Base-by-base conservation (phyloP, 805 yeast genomes). In the Spathaspora passalidarum region DNA sequence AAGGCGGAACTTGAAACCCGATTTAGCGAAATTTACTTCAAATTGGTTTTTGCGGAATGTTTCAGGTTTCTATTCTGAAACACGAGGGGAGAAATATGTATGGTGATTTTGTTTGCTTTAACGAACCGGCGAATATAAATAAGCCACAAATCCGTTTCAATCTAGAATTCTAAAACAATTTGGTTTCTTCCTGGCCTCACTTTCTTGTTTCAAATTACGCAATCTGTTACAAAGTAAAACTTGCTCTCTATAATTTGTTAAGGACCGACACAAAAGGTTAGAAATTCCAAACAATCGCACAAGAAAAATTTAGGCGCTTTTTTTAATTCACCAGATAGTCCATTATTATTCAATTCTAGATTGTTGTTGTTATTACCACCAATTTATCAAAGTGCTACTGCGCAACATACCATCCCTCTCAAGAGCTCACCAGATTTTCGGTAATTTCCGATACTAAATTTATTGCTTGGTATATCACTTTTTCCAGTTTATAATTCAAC, bases 51-150 rank as follows among this genome's bases (percentile, higher is more conserved):
- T 9, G 25, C 6, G 8, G 36, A 17, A 7, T 39, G 42, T 39
- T 39, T 39, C 42, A 39, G 42, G 17, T 4, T 10, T 23, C 17
- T 2, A 39, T 23, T 19, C 40, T 39, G 42, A 39, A 39, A 39
- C 42, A 39, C 42, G 22, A 4, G 7, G 14, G 4, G 32, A 10
- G 16, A 17, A 36, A 17, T 13, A 16, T n/a, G 13, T n/a, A 26
- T 26, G 10, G 32, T 26, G 13, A 26, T 26, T n/a, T 26, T 26
- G 32, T 26, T 26, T 26, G 10, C 32, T 9, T 22, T 17, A 7
- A 21, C 5, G 6, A 21, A 11, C 7, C 16, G 2, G 8, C 13
- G 6, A 36, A 22, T 36, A 36, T 36, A 36, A 36, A 36, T 21
- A 22, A 7, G 13, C 4, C 22, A 8, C 18, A 6, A 36, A 36